phyloP scores from a whole-genome alignment of 1,284 basidiomycete species.

The Pulveroboletus ridleyi region DNA sequence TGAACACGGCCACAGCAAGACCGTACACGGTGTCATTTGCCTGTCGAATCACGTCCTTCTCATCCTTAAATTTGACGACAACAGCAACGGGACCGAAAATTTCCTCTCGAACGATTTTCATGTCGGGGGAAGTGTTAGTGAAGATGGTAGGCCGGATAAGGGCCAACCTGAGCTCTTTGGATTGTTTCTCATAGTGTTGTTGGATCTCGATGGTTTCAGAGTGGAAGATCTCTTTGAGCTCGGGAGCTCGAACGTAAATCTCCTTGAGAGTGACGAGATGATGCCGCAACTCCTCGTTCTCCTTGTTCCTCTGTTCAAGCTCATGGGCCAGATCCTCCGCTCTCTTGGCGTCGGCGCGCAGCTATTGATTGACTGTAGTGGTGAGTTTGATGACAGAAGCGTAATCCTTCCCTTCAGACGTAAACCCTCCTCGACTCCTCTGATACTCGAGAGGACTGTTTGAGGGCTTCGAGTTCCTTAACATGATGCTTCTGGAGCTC shows the following conservation, averaged over 20 bases:
- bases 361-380: conserved; percentile 15
- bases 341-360: conserved; percentile 15
- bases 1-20: too few relatives aligned
- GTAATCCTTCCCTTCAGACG: conserved; percentile 11
- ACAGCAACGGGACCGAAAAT: conserved; percentile 77
- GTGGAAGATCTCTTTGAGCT: conserved; percentile 19
- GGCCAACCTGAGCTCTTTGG: neutral
- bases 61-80: too few relatives aligned
- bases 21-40: too few relatives aligned
- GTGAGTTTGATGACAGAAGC: conserved; percentile 16
- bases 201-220: conserved; percentile 14
- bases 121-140: conserved; percentile 76
- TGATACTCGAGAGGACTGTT: neutral
- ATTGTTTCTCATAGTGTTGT: conserved; percentile 2
- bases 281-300: conserved; percentile 16
- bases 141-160: conserved; percentile 86
- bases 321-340: conserved; percentile 12
- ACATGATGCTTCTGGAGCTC: neutral
- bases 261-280: conserved; percentile 17
- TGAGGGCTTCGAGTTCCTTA: neutral
- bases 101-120: conserved; percentile 92
- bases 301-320: conserved; percentile 18
- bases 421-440: conserved; percentile 3
- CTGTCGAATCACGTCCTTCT: too few relatives aligned
- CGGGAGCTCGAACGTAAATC: conserved; percentile 18